A percentile compares a stretch with the other conserved stretches of the same genome.
These are phyloP conservation scores for Hamigera avellanea DNA, from an alignment of 495 filamentous ascomycete genomes.

Conservation along the genomic window DNA sequence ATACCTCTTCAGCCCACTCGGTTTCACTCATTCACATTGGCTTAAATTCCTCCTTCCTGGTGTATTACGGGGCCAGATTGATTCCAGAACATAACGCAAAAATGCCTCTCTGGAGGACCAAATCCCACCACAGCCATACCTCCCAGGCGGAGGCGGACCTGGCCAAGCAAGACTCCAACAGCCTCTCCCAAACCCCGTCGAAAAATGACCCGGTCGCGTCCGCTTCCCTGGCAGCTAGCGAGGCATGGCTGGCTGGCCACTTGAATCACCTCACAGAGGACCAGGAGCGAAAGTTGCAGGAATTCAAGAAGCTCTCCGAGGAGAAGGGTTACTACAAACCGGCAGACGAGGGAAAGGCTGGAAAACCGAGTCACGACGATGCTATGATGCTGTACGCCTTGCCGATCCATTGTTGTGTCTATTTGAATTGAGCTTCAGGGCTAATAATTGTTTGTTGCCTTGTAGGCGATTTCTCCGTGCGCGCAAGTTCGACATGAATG, in stretches of 20 bases:
- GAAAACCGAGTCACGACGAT: conserved; percentile 59
- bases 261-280: conserved; percentile 58
- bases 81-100: too few species aligned
- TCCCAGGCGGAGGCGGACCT: conserved; percentile 13
- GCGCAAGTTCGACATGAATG: conserved; percentile 56
- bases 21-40: too few species aligned
- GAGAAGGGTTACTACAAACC: conserved; percentile 56
- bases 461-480: conserved; percentile 69
- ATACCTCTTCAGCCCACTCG: too few species aligned
- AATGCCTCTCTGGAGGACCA: conserved; percentile 27
- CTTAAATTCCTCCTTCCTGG: too few species aligned
- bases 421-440: background rate
- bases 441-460: background rate
- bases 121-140: conserved; percentile 20
- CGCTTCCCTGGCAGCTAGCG: conserved; percentile 28
- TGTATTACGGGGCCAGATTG: too few species aligned
- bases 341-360: conserved; percentile 23
- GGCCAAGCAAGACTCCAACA: conserved; percentile 3
- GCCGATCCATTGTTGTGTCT: conserved; percentile 1
- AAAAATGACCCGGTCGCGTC: conserved; percentile 32
- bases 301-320: conserved; percentile 56
- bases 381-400: conserved; percentile 62
- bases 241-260: conserved; percentile 48
- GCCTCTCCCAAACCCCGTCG: conserved; percentile 8
- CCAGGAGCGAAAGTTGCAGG: conserved; percentile 50